Base-by-base conservation (phyloP, 805 yeast species). In the Cyberlindnera mississippiensis region DNA sequence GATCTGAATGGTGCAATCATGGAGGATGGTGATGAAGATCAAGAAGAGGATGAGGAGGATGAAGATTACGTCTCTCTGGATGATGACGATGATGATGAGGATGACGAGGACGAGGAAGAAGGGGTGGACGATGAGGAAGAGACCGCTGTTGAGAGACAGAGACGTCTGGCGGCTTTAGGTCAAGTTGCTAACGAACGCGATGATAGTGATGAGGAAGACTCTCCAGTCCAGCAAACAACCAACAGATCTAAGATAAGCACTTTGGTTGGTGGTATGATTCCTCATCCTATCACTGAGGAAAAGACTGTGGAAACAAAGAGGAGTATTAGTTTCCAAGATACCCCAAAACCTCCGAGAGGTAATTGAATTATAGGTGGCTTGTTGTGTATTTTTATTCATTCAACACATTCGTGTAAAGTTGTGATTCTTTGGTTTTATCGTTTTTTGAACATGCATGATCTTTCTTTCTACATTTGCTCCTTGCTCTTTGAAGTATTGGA, bases 181-280 rank as follows among this genome's bases (percentile, higher is more conserved):
- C 46, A 46, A 22, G n/a, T 43, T 14, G n/a, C 35, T 15, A 58
- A 55, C 4, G 62, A 46, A 2, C 51, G 51, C 16, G 62, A 51
- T n/a, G 49, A 43, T 9, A 51, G 46, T 26, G 61, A 60, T 37
- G 65, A 55, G n/a, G 63, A 52, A 7, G 60, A 60, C 62, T 35
- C 57, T 61, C 17, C 53, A 63, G 7, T 68, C 64, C 4, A 13
- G 13, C 37, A 40, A 15, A n/a, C 31, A 3, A 3, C 36, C 3
- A 16, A 28, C 4, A 45, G 28, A 20, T 39, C 48, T 8, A 41
- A 41, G 35, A 37, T 44, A 24, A 28, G 40, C 16, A 10, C 48
- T 14, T 11, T 44, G 15, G 37, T 36, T 27, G 42, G 42, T 18
- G 41, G 40, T 5, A n/a, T 39, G 37, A 34, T 33, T 30, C 43